Evolutionary conservation across 148 eudicot species (phyloP).

Genomic region (Vaccinium vitisidaea): DNA sequence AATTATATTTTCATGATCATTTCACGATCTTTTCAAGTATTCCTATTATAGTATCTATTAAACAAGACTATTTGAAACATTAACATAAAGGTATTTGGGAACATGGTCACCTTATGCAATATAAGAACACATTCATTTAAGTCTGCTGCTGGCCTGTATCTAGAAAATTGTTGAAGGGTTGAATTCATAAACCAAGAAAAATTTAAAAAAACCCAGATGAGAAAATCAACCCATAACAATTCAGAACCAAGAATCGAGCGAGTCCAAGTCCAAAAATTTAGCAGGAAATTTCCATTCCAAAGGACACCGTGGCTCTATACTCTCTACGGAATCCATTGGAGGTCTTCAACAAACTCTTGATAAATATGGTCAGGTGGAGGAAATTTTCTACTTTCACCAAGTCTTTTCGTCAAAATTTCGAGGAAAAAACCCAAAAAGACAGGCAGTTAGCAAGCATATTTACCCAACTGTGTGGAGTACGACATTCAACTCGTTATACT

Average conservation of each 20-base stretch:
- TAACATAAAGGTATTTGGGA: too few species aligned
- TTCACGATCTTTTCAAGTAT: too few species aligned
- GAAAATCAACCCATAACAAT: too few species aligned
- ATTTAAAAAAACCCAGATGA: too few species aligned
- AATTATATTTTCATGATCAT: too few species aligned
- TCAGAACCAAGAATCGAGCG: too few species aligned
- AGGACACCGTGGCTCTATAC: too few species aligned
- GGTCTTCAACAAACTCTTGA: constrained; percentile 43
- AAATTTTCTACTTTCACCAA: background rate
- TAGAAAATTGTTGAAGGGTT: constrained; percentile 53
- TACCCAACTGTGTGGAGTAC: background rate
- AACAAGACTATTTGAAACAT: too few species aligned
- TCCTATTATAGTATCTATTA: too few species aligned
- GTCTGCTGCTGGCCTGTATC: constrained; percentile 62
- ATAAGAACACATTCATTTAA: constrained; percentile 73
- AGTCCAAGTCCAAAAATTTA: too few species aligned
- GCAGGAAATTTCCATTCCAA: too few species aligned
- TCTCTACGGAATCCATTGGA: constrained; percentile 36
- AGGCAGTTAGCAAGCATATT: too few species aligned
- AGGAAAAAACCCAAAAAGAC: background rate
- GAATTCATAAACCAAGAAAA: constrained; percentile 22
- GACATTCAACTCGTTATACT: background rate
- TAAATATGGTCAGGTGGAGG: constrained; percentile 37
- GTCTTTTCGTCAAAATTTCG: background rate
- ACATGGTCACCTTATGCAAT: constrained; percentile 30